Percentiles rank a stretch among this genome's conserved stretches.
Evolutionary conservation across 2,329 filamentous ascomycete genomes (phyloP).

Genomic region (Ophiocordyceps camponoti-floridani): DNA sequence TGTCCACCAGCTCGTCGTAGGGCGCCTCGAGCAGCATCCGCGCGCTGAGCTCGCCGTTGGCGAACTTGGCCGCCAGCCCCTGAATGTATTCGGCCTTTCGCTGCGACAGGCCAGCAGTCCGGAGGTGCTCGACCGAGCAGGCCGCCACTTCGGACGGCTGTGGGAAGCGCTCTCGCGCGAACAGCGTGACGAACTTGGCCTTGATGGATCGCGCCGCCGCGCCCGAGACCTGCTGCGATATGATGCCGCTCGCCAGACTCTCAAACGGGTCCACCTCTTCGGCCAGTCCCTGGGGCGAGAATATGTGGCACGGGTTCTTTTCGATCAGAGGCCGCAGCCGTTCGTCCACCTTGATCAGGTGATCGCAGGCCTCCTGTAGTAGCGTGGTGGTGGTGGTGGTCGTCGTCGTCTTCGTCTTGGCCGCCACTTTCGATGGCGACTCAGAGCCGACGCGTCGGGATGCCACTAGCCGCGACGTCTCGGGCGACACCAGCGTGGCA

Average conservation of each 20-base stretch:
- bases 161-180: constrained; percentile 47
- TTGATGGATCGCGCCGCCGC: constrained; percentile 84
- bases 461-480: constrained; percentile 44
- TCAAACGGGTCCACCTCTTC: constrained; percentile 82
- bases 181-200: constrained; percentile 63
- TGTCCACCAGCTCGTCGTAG: constrained; percentile 74
- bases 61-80: constrained; percentile 71
- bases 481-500: constrained; percentile 52
- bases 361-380: constrained; percentile 55
- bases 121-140: constrained; percentile 46
- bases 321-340: constrained; percentile 56
- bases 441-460: constrained; percentile 24
- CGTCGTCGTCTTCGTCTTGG: constrained; percentile 42
- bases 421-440: constrained; percentile 25
- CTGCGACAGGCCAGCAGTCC: constrained; percentile 76
- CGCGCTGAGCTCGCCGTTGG: constrained; percentile 54
- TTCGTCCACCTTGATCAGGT: constrained; percentile 56
- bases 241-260: constrained; percentile 68
- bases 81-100: constrained; percentile 91
- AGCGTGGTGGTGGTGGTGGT: constrained; percentile 49
- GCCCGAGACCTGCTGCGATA: constrained; percentile 90
- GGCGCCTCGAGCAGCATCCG: constrained; percentile 58
- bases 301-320: constrained; percentile 58
- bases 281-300: constrained; percentile 64
- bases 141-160: constrained; percentile 54